Base-by-base conservation (phyloP, 805 yeast genomes). In the Cyberlindnera veronae region DNA sequence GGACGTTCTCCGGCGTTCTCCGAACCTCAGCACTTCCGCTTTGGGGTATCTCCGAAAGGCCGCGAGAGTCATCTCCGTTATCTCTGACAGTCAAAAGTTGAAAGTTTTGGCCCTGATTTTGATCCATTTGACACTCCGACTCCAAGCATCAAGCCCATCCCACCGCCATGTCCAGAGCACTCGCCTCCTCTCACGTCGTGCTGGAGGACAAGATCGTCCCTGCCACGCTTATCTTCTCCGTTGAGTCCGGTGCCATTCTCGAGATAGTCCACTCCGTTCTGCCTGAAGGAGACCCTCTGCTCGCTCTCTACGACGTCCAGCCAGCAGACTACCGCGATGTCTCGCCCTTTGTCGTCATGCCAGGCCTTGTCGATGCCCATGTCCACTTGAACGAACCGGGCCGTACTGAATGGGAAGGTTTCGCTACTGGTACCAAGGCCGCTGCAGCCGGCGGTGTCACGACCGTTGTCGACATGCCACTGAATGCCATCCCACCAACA, bases 331-430 rank as follows among this genome's bases (percentile, higher is more conserved):
- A 69, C 54, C 61, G 80, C 30, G 69, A 80, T 46, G 79, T 81
- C 5, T 68, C 83, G 3, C 88, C 90, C 1, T 60, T 67, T 16
- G 76, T 75, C 23, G 72, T 90, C 11, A 67, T 91, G 68, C 97
- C 98, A 0, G 98, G 98, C 0, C 71, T 90, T 22, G 95, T 90
- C 4, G 98, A 90, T 57, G 76, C 95, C 5, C 98, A 90, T 61
- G 98, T 90, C 19, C 98, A 90, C 57, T 67, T 90, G 51, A 91
- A 91, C 61, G 98, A 91, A 56, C 97, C 98, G 0, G 98, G 98
- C n/a, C 69, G 97, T 52, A 90, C 97, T 1, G 96, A 89, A 47
- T 90, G 98, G 98, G 98, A 90, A 63, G 98, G 98, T 2, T 90
- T 91, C 60, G 95, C 81, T n/a, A 84, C 95, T 0, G 98, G 98